These are phyloP conservation scores for Flammula alnicola DNA, from an alignment of 1,284 basidiomycete species.

Conservation along the genomic window DNA sequence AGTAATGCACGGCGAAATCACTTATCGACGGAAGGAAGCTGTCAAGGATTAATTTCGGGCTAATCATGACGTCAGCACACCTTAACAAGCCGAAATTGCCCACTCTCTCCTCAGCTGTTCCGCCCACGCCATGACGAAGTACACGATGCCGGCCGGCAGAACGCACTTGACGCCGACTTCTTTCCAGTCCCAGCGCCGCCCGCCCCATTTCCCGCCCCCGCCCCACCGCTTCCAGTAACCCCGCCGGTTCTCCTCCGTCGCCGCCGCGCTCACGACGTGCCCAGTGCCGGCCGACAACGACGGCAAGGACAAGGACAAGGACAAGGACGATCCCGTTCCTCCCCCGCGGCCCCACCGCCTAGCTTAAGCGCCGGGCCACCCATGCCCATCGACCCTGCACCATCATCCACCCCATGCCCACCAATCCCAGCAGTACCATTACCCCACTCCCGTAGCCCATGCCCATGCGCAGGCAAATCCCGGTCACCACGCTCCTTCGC, in stretches of 20 bases:
- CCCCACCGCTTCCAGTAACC: constrained; percentile 45
- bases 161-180: constrained; percentile 69
- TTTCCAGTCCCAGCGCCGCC: constrained; percentile 75
- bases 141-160: constrained; percentile 70
- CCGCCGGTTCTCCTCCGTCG: constrained; percentile 30
- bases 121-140: constrained; percentile 82
- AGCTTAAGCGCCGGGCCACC: too few relatives aligned
- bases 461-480: constrained; percentile 5
- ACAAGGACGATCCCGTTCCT: too few relatives aligned
- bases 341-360: too few relatives aligned
- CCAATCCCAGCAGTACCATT: neutral
- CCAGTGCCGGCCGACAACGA: neutral
- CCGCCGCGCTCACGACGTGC: constrained; percentile 31
- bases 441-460: too few relatives aligned
- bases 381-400: too few relatives aligned
- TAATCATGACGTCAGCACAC: too few relatives aligned
- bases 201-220: constrained; percentile 54
- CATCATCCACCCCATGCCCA: too few relatives aligned
- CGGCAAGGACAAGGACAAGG: neutral
- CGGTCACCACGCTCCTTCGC: constrained; percentile 15
- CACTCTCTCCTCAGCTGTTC: constrained; percentile 51
- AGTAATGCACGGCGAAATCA: too few relatives aligned
- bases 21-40: too few relatives aligned
- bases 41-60: too few relatives aligned
- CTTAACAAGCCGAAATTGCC: too few relatives aligned